Base-by-base conservation (phyloP, 352 stramenopile species). In the Blastocystis sp. region DNA sequence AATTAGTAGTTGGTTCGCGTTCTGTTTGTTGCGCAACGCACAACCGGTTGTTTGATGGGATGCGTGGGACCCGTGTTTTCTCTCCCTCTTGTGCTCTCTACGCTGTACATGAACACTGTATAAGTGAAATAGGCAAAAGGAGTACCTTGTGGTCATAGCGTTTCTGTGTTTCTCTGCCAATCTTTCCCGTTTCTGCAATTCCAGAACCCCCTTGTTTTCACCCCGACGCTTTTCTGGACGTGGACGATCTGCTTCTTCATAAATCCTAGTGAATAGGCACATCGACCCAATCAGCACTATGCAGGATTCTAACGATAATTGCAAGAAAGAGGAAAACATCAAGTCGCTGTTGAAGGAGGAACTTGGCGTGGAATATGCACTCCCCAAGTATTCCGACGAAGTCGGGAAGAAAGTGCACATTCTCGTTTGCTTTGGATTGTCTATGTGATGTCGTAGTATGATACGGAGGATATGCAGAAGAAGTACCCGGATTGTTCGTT, bases 351-450 rank as follows among this genome's bases (percentile, higher is more conserved):
- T 81, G 28, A 34, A 64, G 28, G 56, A 81, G 19, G 28, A 64
- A 62, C 52, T 81, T 34, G 71, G 71, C 43, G 45, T 81, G 41
- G 21, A 66, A 21, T 81, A 81, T 41, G 43, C 71, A n/a, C 71
- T 81, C 43, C 71, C 71, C 28, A 53, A 81, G 14, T 81, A 81
- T 28, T 45, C 52, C 21, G 21, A 48, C 9, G n/a, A 21, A 10
- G 66, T 41, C 10, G 71, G 71, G 28, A 38, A 53, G 21, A 81
- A 81, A 64, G 71, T 28, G 52, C 71, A 81, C 28, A 45, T 81
- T 38, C 64, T 81, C 48, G 71, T 81, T 66, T 0, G 23, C 66
- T 45, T 77, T 81, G 43, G 23, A 14, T 62, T 11, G 28, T 81
- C 4, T 1, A 21, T 67, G 3, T 66, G 9, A 69, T 38, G 21